Conservation (phyloP, 768 basidiomycete species). For the Mycena rebaudengoi region DNA sequence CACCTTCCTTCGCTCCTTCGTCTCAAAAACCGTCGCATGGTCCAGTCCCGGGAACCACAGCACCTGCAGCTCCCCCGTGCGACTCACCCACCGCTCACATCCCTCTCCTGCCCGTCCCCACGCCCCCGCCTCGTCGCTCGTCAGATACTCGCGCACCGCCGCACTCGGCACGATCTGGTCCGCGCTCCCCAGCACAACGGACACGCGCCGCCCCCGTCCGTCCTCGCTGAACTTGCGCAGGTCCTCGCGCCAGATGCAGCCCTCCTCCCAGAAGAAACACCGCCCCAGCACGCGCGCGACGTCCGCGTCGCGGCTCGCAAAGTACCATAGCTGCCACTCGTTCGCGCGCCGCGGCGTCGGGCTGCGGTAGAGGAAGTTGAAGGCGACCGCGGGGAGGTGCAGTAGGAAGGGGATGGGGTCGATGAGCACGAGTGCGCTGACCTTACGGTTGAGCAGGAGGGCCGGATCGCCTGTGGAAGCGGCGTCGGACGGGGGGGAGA, state of each 20-base stretch:
- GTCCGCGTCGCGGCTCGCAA: slow-evolving; percentile 70
- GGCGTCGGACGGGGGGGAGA: slow-evolving; percentile 30
- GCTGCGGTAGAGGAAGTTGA: slow-evolving; percentile 70
- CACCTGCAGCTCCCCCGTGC: slow-evolving; percentile 40
- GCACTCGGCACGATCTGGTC: slow-evolving; percentile 53
- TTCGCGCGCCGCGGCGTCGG: slow-evolving; percentile 53
- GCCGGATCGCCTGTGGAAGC: slow-evolving; percentile 18
- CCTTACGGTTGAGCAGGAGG: slow-evolving; percentile 35
- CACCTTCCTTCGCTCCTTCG: slow-evolving; percentile 33
- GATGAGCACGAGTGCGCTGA: slow-evolving; percentile 59
- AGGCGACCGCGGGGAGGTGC: slow-evolving; percentile 67
- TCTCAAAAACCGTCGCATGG: slow-evolving; percentile 53
- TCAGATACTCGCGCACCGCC: slow-evolving; percentile 46
- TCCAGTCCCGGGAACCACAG: slow-evolving; percentile 47
- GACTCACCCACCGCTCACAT: slow-evolving; percentile 34
- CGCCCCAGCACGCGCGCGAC: slow-evolving; percentile 65
- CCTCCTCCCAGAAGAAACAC: slow-evolving; percentile 75
- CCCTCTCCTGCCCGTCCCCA: slow-evolving; percentile 19
- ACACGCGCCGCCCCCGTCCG: slow-evolving; percentile 35
- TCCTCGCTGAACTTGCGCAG: slow-evolving; percentile 38
- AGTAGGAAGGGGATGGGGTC: slow-evolving; percentile 75
- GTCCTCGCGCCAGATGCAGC: slow-evolving; percentile 68
- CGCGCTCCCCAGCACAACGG: slow-evolving; percentile 45
- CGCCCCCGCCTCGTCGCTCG: slow-evolving; percentile 32
- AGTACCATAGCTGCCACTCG: slow-evolving; percentile 77